Evolutionary conservation across 1,284 basidiomycete genomes (phyloP), one percentile per base, ranked within the genome.

Genomic region (Psilocybe mexicana): DNA sequence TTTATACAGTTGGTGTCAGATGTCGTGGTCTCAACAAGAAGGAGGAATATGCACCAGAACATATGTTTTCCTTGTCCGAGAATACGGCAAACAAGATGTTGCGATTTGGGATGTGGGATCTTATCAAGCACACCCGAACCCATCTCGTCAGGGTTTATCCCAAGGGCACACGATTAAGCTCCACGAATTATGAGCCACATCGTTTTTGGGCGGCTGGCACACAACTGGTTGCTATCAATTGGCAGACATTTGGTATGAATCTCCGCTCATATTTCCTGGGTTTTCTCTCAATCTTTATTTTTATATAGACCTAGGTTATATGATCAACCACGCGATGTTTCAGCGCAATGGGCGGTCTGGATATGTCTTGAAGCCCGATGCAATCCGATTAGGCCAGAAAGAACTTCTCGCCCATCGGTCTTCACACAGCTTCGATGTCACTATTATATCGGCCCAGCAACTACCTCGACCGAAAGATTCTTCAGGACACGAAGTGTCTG

Each of bases 1-100:
- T 99, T 23, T 99, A 99, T 73, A 98, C 96, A 1, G 86, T 96
- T 44, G 97, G 96, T 10, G 95, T 99, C 65, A 96, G 96, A 72
- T 97, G 90, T 66, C 88, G 89, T 42, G 96, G 96, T 0, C 84
- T 99, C 70, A 93, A 94, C 75, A 92, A 94, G 74, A 90, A 95
- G 63, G 90, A 94, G 63, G 76, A 81, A 33, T 99, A 99, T 70
- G 89, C 88, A 1, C 83, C 88, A 0, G 88, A 94, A 67, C 93
- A 99, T 68, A 84, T 98, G 70, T 96, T 99, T 71, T 97, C 94
- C 3, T 80, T 99, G 3, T 96, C 94, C 0, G 97, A 99, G 76
- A 86, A 80, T 60, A 86, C 85, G n/a, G 87, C 86, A 54, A 89
- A 88, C 71, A 85, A 83, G 72, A 73, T 87, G 57, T 64, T 90